Percentiles rank a stretch among this genome's conserved stretches.
These are phyloP conservation scores for Avicennia marina DNA, from an alignment of 257 asterid species.

Conservation along the genomic window DNA sequence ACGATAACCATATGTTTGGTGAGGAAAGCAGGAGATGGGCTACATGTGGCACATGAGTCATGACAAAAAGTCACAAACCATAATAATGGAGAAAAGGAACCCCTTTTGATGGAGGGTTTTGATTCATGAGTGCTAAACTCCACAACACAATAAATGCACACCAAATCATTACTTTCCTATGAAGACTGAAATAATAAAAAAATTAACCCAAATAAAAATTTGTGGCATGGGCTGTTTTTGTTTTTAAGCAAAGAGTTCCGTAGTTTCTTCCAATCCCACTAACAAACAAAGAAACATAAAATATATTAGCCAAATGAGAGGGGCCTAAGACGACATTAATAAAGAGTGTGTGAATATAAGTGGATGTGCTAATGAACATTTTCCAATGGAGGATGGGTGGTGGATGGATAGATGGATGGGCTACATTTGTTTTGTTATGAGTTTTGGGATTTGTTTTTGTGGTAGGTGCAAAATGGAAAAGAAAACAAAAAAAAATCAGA, in stretches of 20 bases:
- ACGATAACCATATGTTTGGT: too few relatives aligned
- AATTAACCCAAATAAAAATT: not conserved
- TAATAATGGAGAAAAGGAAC: constrained; percentile 1
- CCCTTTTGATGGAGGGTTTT: constrained; percentile 11
- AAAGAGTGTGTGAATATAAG: too few relatives aligned
- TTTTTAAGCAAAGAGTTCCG: constrained; percentile 22
- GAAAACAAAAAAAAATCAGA: not conserved
- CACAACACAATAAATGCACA: constrained; percentile 26
- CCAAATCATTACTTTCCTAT: constrained; percentile 21
- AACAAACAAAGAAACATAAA: not conserved
- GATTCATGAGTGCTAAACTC: constrained; percentile 19
- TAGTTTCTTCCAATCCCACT: not conserved
- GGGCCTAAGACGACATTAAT: not conserved
- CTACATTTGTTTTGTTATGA: constrained; percentile 31
- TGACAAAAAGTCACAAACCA: not conserved
- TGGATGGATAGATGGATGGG: constrained; percentile 27
- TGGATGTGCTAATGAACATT: not conserved
- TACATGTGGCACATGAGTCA: not conserved
- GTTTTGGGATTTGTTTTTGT: constrained; percentile 18
- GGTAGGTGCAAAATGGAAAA: not conserved
- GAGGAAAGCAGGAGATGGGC: not conserved
- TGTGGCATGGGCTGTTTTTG: constrained; percentile 42
- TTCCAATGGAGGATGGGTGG: constrained; percentile 5
- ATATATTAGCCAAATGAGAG: not conserved
- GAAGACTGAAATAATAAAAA: not conserved